Evolutionary conservation across 768 basidiomycete species (phyloP), one percentile per base, ranked within the genome.

Genomic region (Plicaturopsis crispa): DNA sequence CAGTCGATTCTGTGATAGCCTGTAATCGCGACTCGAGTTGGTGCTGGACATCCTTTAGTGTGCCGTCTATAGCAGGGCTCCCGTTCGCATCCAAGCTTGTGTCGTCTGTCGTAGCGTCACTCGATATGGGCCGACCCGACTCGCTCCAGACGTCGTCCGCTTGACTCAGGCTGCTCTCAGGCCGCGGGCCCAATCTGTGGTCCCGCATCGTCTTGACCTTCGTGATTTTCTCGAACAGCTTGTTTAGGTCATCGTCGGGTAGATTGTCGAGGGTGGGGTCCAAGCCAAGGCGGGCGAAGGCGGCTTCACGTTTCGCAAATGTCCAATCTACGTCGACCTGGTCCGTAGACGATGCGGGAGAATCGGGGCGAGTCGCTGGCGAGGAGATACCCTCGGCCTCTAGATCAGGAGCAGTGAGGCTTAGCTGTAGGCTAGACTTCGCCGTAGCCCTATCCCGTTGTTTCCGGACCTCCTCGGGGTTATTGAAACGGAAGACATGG

Each of bases 401-500:
- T 5, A 86, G 51, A 43, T 90, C 88, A 5, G 64, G 68, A 30
- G 81, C 82, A 26, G 80, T 72, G 18, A 79, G 56, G 45, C 75
- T 80, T 47, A 77, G 61, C 39, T 78, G 76, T 53, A 85, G 57
- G 55, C 72, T 80, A 16, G 84, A 85, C 54, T 73, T 81, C 38
- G 74, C 70, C 7, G 77, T 80, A 2, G 82, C 84, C 30, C 87
- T 80, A 59, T 93, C 85, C 31, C 91, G 79, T 51, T 79, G 84
- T 54, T 88, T 91, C 46, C 91, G 86, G 44, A 93, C 91, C 60
- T 91, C 89, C 58, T 92, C 89, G 1, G 91, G 91, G 52, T 94
- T 86, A 53, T 88, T 98, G 62, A 96, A 98, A 13, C 96, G 78
- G 61, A 99, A 99, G 40, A 98, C 92, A 63, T 99, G 96, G 47